phyloP scores from a whole-genome alignment of 2,329 filamentous ascomycete genomes.

The Teratosphaeria gauchensis region DNA sequence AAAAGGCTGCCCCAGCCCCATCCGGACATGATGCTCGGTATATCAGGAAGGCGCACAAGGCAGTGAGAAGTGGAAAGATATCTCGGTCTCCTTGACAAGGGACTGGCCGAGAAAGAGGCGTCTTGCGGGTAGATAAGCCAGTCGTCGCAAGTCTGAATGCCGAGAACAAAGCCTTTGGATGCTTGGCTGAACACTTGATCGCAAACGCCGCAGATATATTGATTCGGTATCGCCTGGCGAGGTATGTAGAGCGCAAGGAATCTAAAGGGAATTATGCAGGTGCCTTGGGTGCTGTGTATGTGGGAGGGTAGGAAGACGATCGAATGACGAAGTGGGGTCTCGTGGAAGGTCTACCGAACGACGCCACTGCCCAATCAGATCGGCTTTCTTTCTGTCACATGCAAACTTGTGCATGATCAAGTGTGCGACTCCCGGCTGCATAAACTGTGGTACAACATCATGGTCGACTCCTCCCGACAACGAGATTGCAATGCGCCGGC shows the following conservation, averaged over 20 bases:
- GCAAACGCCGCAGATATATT: neutral
- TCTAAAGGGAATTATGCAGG: neutral
- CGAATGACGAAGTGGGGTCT: neutral
- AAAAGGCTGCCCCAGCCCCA: constrained; percentile 58
- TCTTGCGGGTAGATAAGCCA: neutral
- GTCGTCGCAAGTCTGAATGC: neutral
- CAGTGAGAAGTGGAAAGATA: neutral
- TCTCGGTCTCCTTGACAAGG: neutral
- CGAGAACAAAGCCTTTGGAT: neutral
- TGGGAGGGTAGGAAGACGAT: neutral
- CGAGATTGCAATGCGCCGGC: constrained; percentile 35
- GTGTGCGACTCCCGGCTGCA: neutral
- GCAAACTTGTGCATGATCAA: neutral
- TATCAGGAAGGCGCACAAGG: constrained; percentile 1
- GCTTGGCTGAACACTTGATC: neutral
- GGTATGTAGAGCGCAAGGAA: neutral
- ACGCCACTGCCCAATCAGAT: neutral
- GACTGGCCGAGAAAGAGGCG: neutral
- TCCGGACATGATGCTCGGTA: constrained; percentile 32
- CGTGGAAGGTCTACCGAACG: neutral
- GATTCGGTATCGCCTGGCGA: neutral
- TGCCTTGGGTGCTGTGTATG: neutral
- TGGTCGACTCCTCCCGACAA: neutral
- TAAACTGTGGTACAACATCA: neutral
- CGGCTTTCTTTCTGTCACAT: neutral